A percentile compares a stretch with the other conserved stretches of the same genome.
phyloP scores from a whole-genome alignment of 495 filamentous ascomycete species.

The Trichocladium antarcticum region DNA sequence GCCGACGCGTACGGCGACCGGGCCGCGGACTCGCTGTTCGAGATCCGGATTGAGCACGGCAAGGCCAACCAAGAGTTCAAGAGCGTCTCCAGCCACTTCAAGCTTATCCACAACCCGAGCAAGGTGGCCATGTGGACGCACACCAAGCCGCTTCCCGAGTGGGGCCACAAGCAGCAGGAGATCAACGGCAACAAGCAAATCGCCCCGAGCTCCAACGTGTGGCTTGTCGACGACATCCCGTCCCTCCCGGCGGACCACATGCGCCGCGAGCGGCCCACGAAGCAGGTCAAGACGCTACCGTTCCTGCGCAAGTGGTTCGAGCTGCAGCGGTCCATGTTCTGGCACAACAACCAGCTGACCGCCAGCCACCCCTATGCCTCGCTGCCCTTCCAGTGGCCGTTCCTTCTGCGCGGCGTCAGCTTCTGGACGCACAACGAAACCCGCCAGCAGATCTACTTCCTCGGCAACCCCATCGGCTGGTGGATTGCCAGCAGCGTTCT shows the following conservation, averaged over 20 bases:
- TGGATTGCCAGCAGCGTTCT: conserved; percentile 88
- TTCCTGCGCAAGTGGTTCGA: conserved; percentile 95
- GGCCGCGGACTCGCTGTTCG: conserved; percentile 84
- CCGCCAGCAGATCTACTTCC: conserved; percentile 93
- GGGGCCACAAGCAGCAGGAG: conserved; percentile 93
- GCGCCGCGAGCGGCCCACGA: conserved; percentile 59
- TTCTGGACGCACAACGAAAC: conserved; percentile 99
- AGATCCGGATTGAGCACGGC: conserved; percentile 78
- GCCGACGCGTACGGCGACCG: conserved; percentile 68
- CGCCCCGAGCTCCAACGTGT: conserved; percentile 79
- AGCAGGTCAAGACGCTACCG: conserved; percentile 66
- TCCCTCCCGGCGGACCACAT: conserved; percentile 56
- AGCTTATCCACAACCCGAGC: conserved; percentile 82
- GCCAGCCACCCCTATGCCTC: conserved; percentile 93
- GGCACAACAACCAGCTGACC: conserved; percentile 95
- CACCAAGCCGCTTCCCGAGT: conserved; percentile 83
- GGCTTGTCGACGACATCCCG: conserved; percentile 85
- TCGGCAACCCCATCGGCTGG: conserved; percentile 96
- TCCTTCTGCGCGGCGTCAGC: conserved; percentile 89
- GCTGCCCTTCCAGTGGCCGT: conserved; percentile 94
- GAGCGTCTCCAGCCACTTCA: conserved; percentile 83
- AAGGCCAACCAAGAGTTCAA: conserved; percentile 78
- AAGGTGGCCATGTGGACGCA: conserved; percentile 99
- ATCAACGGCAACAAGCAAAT: conserved; percentile 99
- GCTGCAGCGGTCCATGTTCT: conserved; percentile 96